A percentile compares a stretch with the other conserved stretches of the same genome.
These are phyloP conservation scores for Globisporangium takayamanum DNA, from an alignment of 352 stramenopile species.

Conservation along the genomic window DNA sequence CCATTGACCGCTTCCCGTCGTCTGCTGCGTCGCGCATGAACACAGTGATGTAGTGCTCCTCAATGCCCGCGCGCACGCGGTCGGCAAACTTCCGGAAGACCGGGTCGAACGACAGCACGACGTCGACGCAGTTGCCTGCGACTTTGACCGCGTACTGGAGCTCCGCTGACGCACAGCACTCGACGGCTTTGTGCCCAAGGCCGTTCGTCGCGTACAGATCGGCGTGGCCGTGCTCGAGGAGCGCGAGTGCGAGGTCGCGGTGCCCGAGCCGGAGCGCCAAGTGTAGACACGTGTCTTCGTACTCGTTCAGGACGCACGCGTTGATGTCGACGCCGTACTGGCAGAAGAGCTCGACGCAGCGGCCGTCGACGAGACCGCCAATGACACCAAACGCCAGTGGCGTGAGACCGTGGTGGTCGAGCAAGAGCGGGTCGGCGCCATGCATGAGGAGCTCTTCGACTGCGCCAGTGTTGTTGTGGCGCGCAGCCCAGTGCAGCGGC, in stretches of 20 bases:
- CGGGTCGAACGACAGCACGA: slow-evolving; percentile 75
- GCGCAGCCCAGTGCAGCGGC: slow-evolving; percentile 69
- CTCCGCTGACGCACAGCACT: slow-evolving; percentile 70
- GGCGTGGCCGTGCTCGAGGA: slow-evolving; percentile 51
- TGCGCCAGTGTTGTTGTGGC: slow-evolving; percentile 56
- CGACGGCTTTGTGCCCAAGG: slow-evolving; percentile 47
- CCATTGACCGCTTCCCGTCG: slow-evolving; percentile 34
- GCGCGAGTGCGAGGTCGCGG: slow-evolving; percentile 49
- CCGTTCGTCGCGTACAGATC: slow-evolving; percentile 49
- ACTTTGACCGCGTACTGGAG: slow-evolving; percentile 75
- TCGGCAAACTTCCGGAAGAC: slow-evolving; percentile 57
- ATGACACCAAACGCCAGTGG: slow-evolving; percentile 57
- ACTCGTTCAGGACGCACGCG: slow-evolving; percentile 33
- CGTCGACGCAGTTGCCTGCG: slow-evolving; percentile 55
- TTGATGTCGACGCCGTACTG: slow-evolving; percentile 44
- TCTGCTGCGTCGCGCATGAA: slow-evolving; percentile 53
- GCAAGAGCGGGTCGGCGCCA: slow-evolving; percentile 39
- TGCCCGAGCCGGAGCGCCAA: slow-evolving; percentile 57
- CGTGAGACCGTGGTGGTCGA: slow-evolving; percentile 59
- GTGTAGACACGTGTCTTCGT: slow-evolving; percentile 65
- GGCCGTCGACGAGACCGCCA: slow-evolving; percentile 37
- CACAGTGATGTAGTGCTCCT: slow-evolving; percentile 70
- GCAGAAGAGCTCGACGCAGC: slow-evolving; percentile 52
- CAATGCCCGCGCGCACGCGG: slow-evolving; percentile 51
- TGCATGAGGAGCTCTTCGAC: slow-evolving; percentile 45